A percentile compares a stretch with the other conserved stretches of the same genome.
phyloP scores from a whole-genome alignment of 129 eudicot species.

The Centella asiatica region DNA sequence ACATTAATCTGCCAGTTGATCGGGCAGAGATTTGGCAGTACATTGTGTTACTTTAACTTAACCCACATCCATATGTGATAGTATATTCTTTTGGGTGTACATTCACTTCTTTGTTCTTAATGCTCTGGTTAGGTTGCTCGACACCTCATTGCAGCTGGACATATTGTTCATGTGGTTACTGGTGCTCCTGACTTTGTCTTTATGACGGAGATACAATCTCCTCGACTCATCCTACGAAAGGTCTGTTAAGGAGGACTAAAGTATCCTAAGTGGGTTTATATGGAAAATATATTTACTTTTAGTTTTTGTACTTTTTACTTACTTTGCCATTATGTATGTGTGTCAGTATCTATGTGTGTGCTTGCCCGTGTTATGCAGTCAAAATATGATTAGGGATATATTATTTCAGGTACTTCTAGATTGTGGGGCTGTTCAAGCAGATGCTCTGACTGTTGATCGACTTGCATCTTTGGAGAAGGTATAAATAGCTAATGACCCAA shows the following conservation, averaged over 20 bases:
- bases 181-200: conserved; percentile 97
- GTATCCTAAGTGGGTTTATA: not conserved
- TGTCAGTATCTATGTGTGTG: not conserved
- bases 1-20: not conserved
- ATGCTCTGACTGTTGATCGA: conserved; percentile 97
- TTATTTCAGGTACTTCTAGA: conserved; percentile 65
- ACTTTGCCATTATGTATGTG: not conserved
- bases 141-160: conserved; percentile 96
- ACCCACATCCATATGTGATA: not conserved
- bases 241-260: conserved; percentile 21
- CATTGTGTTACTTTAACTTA: not conserved
- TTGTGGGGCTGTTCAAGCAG: conserved; percentile 99
- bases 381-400: not conserved
- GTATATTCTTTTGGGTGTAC: not conserved
- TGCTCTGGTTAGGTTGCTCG: conserved; percentile 62
- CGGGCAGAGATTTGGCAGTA: not conserved
- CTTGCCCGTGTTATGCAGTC: not conserved
- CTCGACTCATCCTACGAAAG: conserved; percentile 90
- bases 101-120: not conserved
- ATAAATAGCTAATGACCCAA: not conserved
- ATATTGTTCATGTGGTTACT: conserved; percentile 91
- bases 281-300: not conserved
- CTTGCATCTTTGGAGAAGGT: conserved; percentile 95
- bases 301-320: not conserved
- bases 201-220: conserved; percentile 79